These are phyloP conservation scores for Penicillium malachiteum DNA, from an alignment of 495 filamentous ascomycete genomes.

Conservation along the genomic window DNA sequence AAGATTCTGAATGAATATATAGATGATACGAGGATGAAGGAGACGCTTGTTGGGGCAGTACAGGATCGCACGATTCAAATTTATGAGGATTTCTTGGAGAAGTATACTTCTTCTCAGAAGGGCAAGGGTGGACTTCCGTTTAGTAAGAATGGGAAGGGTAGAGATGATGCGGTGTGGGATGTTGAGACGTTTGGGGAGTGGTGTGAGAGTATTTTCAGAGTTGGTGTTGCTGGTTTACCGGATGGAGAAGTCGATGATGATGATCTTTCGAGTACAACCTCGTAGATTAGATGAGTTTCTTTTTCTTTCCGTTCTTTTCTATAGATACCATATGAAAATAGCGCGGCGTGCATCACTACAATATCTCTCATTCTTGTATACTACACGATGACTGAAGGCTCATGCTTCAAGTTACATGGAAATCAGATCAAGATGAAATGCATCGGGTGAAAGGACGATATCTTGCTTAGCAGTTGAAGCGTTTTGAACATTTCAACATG, in stretches of 20 bases:
- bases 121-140: constrained; percentile 38
- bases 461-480: no score
- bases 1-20: constrained; percentile 56
- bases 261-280: constrained; percentile 24
- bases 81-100: constrained; percentile 61
- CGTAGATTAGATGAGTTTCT: constrained; percentile 8
- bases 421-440: no score
- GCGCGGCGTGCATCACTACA: no score
- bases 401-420: no score
- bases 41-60: constrained; percentile 61
- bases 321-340: constrained; percentile 22
- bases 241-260: constrained; percentile 37
- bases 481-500: neutral
- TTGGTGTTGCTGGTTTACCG: constrained; percentile 42
- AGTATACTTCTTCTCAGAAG: constrained; percentile 44
- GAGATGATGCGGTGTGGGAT: constrained; percentile 64
- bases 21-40: constrained; percentile 58
- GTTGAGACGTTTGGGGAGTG: constrained; percentile 61
- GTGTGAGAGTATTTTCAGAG: constrained; percentile 56
- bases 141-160: constrained; percentile 60
- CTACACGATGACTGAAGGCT: no score
- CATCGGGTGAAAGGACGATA: no score
- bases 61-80: constrained; percentile 58
- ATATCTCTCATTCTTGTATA: no score
- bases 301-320: constrained; percentile 1